A percentile compares a stretch with the other conserved stretches of the same genome.
Conservation (phyloP, 768 basidiomycete genomes). For the Termitomyces eurrhizus region DNA sequence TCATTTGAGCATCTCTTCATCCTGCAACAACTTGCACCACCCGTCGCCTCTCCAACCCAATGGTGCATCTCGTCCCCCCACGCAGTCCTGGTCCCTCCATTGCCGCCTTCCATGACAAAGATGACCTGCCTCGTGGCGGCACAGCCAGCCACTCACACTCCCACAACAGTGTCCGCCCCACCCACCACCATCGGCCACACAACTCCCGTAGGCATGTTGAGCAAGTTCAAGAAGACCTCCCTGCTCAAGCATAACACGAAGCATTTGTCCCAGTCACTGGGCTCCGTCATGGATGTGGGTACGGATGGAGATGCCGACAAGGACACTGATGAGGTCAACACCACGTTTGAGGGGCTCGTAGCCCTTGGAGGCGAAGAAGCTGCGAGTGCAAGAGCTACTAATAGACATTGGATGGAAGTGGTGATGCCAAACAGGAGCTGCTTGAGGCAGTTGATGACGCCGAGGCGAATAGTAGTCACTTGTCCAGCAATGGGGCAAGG, state of each 20-base stretch:
- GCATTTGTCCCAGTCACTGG: conserved; percentile 7
- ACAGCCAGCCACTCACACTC: conserved; percentile 8
- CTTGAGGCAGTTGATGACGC: conserved; percentile 49
- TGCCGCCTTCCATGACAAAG: background rate
- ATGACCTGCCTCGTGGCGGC: background rate
- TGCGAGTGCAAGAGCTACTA: conserved; percentile 1
- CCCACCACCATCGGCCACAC: background rate
- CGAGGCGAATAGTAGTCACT: conserved; percentile 36
- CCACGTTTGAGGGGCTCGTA: conserved; percentile 19
- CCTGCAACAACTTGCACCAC: conserved; percentile 4
- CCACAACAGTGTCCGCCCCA: conserved; percentile 6
- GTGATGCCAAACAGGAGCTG: conserved; percentile 43
- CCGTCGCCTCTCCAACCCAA: background rate
- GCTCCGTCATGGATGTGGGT: conserved; percentile 21
- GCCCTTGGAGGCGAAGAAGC: conserved; percentile 10
- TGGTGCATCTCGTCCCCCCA: conserved; percentile 4
- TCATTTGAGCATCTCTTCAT: conserved; percentile 8
- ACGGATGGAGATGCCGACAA: conserved; percentile 28
- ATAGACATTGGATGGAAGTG: conserved; percentile 15
- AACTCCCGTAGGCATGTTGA: background rate
- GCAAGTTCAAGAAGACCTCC: background rate
- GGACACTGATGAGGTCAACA: conserved; percentile 34
- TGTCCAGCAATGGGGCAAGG: conserved; percentile 22
- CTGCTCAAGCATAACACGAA: conserved; percentile 14
- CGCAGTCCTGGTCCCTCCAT: conserved; percentile 11